Evolutionary conservation across 371 early-diverging fungal genomes (phyloP).

Genomic region (Cladochytrium tenue): DNA sequence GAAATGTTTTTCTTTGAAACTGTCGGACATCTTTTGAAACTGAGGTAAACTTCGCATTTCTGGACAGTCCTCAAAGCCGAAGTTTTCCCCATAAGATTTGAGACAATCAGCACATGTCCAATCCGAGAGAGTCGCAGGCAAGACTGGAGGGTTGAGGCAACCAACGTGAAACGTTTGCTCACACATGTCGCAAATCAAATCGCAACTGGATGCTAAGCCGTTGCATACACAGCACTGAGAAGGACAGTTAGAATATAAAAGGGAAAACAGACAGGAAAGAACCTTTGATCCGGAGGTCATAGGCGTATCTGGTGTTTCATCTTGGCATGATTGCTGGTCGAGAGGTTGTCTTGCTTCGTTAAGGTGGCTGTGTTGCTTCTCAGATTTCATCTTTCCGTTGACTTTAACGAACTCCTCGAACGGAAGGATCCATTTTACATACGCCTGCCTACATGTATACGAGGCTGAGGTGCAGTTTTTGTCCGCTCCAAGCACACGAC

Average conservation of each 20-base stretch:
- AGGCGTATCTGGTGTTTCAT: neutral
- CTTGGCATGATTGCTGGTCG: neutral
- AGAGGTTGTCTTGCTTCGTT: too few species aligned
- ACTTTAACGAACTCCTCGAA: slow-evolving; percentile 24
- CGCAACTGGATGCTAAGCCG: neutral
- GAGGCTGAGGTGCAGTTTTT: slow-evolving; percentile 82
- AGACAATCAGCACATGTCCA: slow-evolving; percentile 91
- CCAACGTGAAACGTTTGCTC: slow-evolving; percentile 77
- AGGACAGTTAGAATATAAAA: too few species aligned
- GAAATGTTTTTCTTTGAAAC: slow-evolving; percentile 81
- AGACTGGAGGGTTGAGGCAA: slow-evolving; percentile 76
- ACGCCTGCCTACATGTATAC: slow-evolving; percentile 78
- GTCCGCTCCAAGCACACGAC: slow-evolving; percentile 72
- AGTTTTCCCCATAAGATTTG: slow-evolving; percentile 76
- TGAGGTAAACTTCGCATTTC: slow-evolving; percentile 72
- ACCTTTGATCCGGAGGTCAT: neutral
- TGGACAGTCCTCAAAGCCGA: slow-evolving; percentile 92
- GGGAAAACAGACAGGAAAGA: neutral
- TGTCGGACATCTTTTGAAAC: slow-evolving; percentile 78
- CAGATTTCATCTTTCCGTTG: slow-evolving; percentile 3
- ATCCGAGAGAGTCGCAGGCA: slow-evolving; percentile 66
- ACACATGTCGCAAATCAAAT: slow-evolving; percentile 76
- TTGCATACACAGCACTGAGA: neutral
- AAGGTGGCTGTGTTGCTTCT: neutral
- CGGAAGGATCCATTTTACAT: slow-evolving; percentile 77